Conservation (phyloP, 495 filamentous ascomycete species). For the Rhizodiscina lignyota region DNA sequence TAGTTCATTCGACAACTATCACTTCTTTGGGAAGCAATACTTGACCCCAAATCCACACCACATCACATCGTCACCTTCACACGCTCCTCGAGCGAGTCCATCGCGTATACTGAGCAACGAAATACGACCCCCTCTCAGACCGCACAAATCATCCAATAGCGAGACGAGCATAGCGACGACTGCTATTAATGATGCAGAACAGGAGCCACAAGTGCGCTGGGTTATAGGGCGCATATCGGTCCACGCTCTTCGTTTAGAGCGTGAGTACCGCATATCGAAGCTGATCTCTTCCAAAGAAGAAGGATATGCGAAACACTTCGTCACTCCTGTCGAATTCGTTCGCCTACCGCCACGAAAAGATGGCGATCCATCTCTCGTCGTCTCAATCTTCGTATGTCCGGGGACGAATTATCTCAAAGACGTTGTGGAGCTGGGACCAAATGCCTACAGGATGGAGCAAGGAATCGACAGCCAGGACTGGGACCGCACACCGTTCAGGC, state of each 20-base stretch:
- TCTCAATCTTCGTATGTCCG: conserved; percentile 63
- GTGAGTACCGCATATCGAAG: conserved; percentile 66
- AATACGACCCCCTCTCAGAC: not conserved
- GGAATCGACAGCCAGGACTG: conserved; percentile 9
- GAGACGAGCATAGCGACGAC: conserved; percentile 4
- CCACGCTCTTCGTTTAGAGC: conserved; percentile 64
- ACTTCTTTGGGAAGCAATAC: conserved; percentile 19
- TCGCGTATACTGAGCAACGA: conserved; percentile 4
- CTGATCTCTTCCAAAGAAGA: conserved; percentile 53
- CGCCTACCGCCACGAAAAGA: conserved; percentile 43
- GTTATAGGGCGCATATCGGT: conserved; percentile 67
- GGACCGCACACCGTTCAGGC: conserved; percentile 15
- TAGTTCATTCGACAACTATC: conserved; percentile 22
- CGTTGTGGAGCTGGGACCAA: conserved; percentile 59
- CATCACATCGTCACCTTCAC: conserved; percentile 2
- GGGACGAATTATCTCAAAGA: conserved; percentile 56
- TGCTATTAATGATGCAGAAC: not conserved
- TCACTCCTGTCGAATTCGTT: conserved; percentile 56
- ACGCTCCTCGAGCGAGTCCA: conserved; percentile 1
- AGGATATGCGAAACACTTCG: conserved; percentile 54
- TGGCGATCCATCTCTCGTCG: conserved; percentile 49
- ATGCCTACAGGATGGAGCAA: conserved; percentile 31
- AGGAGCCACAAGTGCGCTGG: conserved; percentile 8
- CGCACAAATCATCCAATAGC: conserved; percentile 1
- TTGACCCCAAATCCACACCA: conserved; percentile 7